These are phyloP conservation scores for Lachancea waltii DNA, from an alignment of 805 yeast species.

Conservation along the genomic window DNA sequence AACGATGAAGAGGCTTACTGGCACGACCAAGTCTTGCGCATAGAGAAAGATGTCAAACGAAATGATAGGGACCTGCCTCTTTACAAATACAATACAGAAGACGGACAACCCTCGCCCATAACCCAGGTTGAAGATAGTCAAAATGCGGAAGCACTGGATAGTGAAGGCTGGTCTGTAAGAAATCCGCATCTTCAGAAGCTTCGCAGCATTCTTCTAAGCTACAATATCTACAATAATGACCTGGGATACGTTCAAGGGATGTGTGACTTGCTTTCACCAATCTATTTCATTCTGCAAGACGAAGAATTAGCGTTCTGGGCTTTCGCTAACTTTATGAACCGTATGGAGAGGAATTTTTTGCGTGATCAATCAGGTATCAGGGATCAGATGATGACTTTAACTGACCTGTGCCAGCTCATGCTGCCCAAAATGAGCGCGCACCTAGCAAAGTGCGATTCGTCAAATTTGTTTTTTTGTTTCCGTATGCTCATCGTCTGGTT, in stretches of 20 bases:
- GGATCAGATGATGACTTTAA: conserved; percentile 74
- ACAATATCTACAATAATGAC: conserved; percentile 74
- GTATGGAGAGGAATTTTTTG: conserved; percentile 91
- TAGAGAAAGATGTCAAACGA: conserved; percentile 88
- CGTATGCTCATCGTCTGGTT: conserved; percentile 94
- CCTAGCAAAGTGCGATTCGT: conserved; percentile 79
- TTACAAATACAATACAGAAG: conserved; percentile 39
- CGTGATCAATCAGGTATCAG: conserved; percentile 93
- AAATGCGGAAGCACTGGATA: conserved; percentile 27
- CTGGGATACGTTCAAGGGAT: conserved; percentile 97
- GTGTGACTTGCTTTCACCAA: conserved; percentile 87
- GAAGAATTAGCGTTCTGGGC: conserved; percentile 85
- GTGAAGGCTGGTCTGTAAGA: conserved; percentile 55
- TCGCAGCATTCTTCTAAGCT: conserved; percentile 76
- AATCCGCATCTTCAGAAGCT: conserved; percentile 71
- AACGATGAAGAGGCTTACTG: conserved; percentile 57
- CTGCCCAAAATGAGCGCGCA: conserved; percentile 79
- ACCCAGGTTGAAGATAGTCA: conserved; percentile 30
- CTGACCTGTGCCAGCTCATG: conserved; percentile 84
- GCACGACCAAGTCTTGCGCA: conserved; percentile 83
- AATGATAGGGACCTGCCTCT: conserved; percentile 76
- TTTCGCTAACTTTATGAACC: conserved; percentile 78
- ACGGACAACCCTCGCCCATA: conserved; percentile 34
- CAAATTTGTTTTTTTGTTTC: conserved; percentile 87
- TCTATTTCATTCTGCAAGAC: conserved; percentile 60